Evolutionary conservation across 495 filamentous ascomycete species (phyloP).

Genomic region (Cairneyella variabilis): DNA sequence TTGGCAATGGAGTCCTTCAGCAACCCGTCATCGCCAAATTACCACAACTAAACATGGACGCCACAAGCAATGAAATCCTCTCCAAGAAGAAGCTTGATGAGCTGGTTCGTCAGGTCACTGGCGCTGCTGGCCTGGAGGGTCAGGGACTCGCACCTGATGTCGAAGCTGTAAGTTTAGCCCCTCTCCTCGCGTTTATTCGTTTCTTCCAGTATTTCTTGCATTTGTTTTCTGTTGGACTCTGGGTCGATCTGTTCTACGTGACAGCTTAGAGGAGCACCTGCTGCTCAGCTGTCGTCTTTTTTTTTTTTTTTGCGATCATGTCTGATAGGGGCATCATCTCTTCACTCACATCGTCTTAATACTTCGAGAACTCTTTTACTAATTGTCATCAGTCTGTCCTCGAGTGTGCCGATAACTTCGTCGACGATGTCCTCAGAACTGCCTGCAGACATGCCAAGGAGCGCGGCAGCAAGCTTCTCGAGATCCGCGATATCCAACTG

Average conservation of each 20-base stretch:
- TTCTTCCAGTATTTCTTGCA: constrained; percentile 2
- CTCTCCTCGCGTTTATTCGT: constrained; percentile 5
- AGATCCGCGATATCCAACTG: constrained; percentile 91
- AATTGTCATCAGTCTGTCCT: constrained; percentile 64
- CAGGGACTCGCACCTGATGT: constrained; percentile 80
- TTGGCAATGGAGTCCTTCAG: constrained; percentile 71
- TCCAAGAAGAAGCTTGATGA: constrained; percentile 97
- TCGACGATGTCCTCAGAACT: constrained; percentile 80
- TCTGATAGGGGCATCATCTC: too few species aligned
- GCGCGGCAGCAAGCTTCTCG: constrained; percentile 79
- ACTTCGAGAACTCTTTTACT: too few species aligned
- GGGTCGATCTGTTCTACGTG: too few species aligned
- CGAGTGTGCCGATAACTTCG: constrained; percentile 87
- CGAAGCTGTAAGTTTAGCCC: constrained; percentile 69
- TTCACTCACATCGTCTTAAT: too few species aligned
- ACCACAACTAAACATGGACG: constrained; percentile 78
- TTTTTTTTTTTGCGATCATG: too few species aligned
- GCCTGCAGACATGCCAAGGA: constrained; percentile 92
- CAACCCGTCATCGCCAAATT: constrained; percentile 82
- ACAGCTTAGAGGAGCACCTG: too few species aligned
- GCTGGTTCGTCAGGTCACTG: constrained; percentile 88
- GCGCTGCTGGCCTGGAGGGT: constrained; percentile 65
- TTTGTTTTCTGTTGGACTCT: constrained; percentile 15
- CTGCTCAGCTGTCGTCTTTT: too few species aligned
- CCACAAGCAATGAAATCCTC: constrained; percentile 81